These are phyloP conservation scores for Xylaria castorea DNA, from an alignment of 495 filamentous ascomycete species.

Conservation along the genomic window DNA sequence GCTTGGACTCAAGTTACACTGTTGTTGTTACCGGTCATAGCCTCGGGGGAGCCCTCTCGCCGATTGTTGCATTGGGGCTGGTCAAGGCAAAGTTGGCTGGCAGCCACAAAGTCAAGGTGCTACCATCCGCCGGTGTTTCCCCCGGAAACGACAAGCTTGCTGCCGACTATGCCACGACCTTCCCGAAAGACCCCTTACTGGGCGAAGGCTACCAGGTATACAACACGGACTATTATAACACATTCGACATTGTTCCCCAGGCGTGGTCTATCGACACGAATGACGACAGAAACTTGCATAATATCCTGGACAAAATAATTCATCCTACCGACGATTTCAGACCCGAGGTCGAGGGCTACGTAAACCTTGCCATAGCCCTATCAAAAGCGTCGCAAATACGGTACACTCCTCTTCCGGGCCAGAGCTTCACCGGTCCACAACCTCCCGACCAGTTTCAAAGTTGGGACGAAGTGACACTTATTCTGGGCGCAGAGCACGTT, in stretches of 20 bases:
- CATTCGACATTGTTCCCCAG: conserved; percentile 15
- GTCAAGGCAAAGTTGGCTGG: background rate
- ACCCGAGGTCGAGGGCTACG: background rate
- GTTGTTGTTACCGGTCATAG: conserved; percentile 18
- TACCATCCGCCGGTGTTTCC: conserved; percentile 18
- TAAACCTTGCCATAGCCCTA: background rate
- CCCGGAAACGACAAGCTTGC: conserved; percentile 7
- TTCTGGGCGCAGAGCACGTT: background rate
- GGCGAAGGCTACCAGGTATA: conserved; percentile 1
- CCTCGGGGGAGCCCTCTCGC: conserved; percentile 13
- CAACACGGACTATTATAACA: conserved; percentile 11
- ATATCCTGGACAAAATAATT: conserved; percentile 6
- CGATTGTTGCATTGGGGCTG: conserved; percentile 6
- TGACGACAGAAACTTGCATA: conserved; percentile 18
- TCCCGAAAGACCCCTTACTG: background rate
- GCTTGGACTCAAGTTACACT: background rate
- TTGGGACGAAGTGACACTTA: background rate
- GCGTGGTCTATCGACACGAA: background rate
- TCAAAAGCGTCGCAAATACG: background rate
- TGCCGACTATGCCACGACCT: background rate
- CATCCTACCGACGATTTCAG: background rate
- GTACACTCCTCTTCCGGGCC: conserved; percentile 14
- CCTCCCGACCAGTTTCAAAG: background rate
- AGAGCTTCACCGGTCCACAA: background rate
- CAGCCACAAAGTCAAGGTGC: background rate